Conservation (phyloP, 1,284 basidiomycete species). For the Fomitiporia mediterranea region DNA sequence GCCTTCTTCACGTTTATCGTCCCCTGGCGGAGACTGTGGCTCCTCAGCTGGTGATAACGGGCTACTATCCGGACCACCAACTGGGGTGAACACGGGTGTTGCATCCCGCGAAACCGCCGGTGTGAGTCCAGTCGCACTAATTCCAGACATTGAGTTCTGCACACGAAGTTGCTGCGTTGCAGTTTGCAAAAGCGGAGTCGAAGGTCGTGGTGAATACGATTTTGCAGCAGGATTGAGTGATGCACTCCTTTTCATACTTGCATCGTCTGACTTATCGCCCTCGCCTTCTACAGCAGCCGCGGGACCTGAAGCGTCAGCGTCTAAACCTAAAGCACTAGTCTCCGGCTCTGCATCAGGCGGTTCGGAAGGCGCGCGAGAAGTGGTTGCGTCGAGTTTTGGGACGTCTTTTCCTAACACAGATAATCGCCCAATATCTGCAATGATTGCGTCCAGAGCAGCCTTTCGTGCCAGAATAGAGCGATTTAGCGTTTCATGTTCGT, state of each 20-base stretch:
- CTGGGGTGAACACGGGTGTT: slow-evolving; percentile 24
- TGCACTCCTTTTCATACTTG: slow-evolving; percentile 23
- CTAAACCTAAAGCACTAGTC: slow-evolving; percentile 19
- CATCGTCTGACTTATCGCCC: slow-evolving; percentile 36
- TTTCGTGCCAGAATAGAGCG: slow-evolving; percentile 64
- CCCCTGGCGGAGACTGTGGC: slow-evolving; percentile 26
- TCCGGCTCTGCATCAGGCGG: slow-evolving; percentile 34
- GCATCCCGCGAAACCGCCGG: slow-evolving; percentile 25
- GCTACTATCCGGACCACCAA: slow-evolving; percentile 16
- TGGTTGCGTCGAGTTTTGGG: slow-evolving; percentile 3
- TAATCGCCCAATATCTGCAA: slow-evolving; percentile 54
- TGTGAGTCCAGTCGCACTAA: slow-evolving; percentile 2
- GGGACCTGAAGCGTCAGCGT: slow-evolving; percentile 24
- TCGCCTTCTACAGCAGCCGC: slow-evolving; percentile 34
- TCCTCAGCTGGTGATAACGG: slow-evolving; percentile 27
- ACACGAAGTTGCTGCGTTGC: slow-evolving; percentile 11
- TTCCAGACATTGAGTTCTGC: slow-evolving; percentile 9
- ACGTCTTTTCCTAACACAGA: slow-evolving; percentile 60
- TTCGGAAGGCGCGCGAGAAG: slow-evolving; percentile 30
- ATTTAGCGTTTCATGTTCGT: slow-evolving; percentile 69
- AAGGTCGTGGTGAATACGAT: slow-evolving; percentile 30
- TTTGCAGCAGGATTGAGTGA: slow-evolving; percentile 34
- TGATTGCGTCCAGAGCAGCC: slow-evolving; percentile 56
- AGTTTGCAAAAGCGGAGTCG: slow-evolving; percentile 16
- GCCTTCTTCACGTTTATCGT: slow-evolving; percentile 22